Conservation (phyloP, 2,329 filamentous ascomycete species). For the Xylaria polymorpha region DNA sequence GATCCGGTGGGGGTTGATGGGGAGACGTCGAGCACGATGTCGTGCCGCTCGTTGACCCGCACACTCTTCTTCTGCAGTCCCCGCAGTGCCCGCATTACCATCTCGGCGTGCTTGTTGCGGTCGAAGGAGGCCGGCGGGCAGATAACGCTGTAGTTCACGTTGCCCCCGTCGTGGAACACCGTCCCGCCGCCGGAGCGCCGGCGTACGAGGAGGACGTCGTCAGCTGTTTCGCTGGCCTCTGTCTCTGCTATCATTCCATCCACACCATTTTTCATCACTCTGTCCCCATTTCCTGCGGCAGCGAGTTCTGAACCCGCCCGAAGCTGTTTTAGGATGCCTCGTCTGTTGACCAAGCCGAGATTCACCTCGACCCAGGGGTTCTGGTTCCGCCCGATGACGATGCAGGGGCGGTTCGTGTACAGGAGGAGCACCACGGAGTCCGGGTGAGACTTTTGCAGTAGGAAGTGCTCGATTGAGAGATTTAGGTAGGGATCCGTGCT, state of each 20-base stretch:
- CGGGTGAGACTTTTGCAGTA: constrained; percentile 78
- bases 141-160: constrained; percentile 95
- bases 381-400: constrained; percentile 95
- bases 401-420: constrained; percentile 86
- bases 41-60: constrained; percentile 88
- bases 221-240: constrained; percentile 40
- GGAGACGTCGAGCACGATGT: constrained; percentile 73
- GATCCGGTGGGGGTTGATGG: not conserved
- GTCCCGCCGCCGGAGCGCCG: constrained; percentile 89
- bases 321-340: constrained; percentile 28
- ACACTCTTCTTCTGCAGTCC: constrained; percentile 63
- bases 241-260: constrained; percentile 32
- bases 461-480: constrained; percentile 91
- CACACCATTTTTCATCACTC: constrained; percentile 27
- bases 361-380: constrained; percentile 97
- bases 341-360: constrained; percentile 66
- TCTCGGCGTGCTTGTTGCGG: constrained; percentile 87
- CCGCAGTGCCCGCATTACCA: constrained; percentile 87
- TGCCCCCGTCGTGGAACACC: constrained; percentile 93
- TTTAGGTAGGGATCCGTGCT: constrained; percentile 85
- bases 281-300: constrained; percentile 27
- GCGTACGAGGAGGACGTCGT: constrained; percentile 73
- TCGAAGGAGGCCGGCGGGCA: constrained; percentile 81
- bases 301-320: not conserved
- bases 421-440: constrained; percentile 84